Evolutionary conservation across 2,329 filamentous ascomycete genomes (phyloP).

Genomic region (Dryadomyces sulphureus): DNA sequence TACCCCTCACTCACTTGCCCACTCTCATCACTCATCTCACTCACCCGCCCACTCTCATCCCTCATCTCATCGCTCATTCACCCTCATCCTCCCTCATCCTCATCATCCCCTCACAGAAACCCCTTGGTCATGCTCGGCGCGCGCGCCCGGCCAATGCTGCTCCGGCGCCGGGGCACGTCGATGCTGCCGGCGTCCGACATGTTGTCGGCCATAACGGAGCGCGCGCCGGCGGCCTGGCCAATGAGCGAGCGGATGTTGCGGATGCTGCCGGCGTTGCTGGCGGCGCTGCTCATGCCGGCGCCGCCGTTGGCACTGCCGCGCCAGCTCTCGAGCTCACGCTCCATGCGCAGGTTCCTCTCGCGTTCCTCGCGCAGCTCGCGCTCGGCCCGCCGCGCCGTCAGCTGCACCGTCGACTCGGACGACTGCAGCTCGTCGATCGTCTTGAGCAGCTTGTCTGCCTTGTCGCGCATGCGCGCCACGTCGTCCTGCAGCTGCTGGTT

Average conservation of each 20-base stretch:
- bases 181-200: neutral
- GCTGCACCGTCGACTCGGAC: constrained; percentile 66
- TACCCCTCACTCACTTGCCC: too few relatives aligned
- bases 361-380: constrained; percentile 79
- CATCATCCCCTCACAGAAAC: constrained; percentile 34
- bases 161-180: constrained; percentile 50
- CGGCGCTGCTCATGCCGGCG: constrained; percentile 12
- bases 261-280: constrained; percentile 14
- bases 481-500: constrained; percentile 72
- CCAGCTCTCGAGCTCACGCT: constrained; percentile 75
- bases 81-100: too few relatives aligned
- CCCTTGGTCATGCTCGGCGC: constrained; percentile 60
- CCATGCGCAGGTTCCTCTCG: constrained; percentile 67
- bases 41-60: too few relatives aligned
- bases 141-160: constrained; percentile 44
- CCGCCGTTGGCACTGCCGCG: constrained; percentile 24
- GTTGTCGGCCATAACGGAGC: constrained; percentile 15
- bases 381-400: constrained; percentile 72
- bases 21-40: too few relatives aligned
- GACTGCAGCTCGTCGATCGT: constrained; percentile 91
- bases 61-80: too few relatives aligned
- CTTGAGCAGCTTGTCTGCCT: constrained; percentile 73
- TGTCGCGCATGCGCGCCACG: constrained; percentile 72
- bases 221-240: constrained; percentile 8
- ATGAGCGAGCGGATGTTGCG: constrained; percentile 18